Evolutionary conservation across 192 early-diverging fungal species (phyloP), one percentile per base, ranked within the genome.

Genomic region (Phlyctochytrium arcticum): DNA sequence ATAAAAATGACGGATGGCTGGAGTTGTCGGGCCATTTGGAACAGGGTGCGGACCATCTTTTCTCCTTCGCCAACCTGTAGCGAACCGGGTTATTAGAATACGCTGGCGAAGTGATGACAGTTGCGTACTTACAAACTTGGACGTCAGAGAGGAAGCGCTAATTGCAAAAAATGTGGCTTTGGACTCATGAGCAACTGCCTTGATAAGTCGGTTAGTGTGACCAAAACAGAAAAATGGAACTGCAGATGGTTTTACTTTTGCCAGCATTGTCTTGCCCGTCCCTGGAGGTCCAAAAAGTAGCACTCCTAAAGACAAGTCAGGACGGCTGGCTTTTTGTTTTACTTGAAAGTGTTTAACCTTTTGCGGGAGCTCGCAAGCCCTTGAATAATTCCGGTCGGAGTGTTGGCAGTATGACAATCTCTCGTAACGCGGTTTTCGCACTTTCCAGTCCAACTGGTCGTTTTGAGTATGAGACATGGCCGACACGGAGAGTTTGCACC

Each of bases 221-320:
- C n/a, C n/a, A n/a, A n/a, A n/a, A n/a, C n/a, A n/a, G n/a, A 57
- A 12, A 57, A 29, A 27, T 53, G 15, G 3, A 19, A 19, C 50
- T 24, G n/a, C 50, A 53, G 17, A 2, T n/a, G 15, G 50, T 24
- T 27, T 35, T 70, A 73, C 74, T 37, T 79, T 79, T 27, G 82
- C 82, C 6, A 82, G 65, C 82, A 84, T 84, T 5, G 80, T 82
- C 59, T 82, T 84, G 5, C 82, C 82, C 7, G 75, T 80, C n/a
- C 73, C 75, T 27, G 79, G 81, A 33, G 81, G 81, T 2, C 82
- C 82, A 68, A 82, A 84, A 2, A 84, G 60, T 27, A 84, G 63
- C 3, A 84, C 74, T 1, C 77, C 77, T 66, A 34, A 19, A 15
- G 15, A 60, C 66, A 57, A n/a, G n/a, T n/a, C n/a, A n/a, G n/a